Percentiles rank a stretch among this genome's conserved stretches.
phyloP scores from a whole-genome alignment of 345 rosid species.

The Atalantia buxifolia region DNA sequence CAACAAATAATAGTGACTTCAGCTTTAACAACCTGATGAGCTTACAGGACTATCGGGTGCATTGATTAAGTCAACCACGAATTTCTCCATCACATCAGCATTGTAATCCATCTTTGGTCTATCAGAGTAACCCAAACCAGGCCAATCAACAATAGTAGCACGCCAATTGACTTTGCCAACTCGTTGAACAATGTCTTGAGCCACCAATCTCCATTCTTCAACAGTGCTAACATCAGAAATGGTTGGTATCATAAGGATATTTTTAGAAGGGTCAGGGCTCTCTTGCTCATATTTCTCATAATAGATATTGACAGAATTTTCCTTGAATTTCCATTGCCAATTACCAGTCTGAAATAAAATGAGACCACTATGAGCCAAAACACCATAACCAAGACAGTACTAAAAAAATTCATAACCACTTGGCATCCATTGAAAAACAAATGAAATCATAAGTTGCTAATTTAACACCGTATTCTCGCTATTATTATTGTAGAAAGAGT shows the following conservation, averaged over 20 bases:
- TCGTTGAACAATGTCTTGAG: slow-evolving; percentile 62
- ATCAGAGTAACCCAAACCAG: slow-evolving; percentile 86
- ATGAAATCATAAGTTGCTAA: neutral
- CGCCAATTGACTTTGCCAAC: slow-evolving; percentile 56
- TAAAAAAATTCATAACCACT: neutral
- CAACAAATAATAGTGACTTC: neutral
- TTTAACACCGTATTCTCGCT: neutral
- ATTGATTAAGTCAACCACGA: slow-evolving; percentile 74
- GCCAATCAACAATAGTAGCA: slow-evolving; percentile 91
- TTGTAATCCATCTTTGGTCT: slow-evolving; percentile 78
- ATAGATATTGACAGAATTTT: slow-evolving; percentile 50
- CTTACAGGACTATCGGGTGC: slow-evolving; percentile 65
- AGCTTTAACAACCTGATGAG: slow-evolving; percentile 39
- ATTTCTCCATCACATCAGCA: slow-evolving; percentile 84
- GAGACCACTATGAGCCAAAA: slow-evolving; percentile 2
- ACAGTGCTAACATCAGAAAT: slow-evolving; percentile 97
- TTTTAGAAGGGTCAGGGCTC: slow-evolving; percentile 47
- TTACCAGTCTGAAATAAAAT: slow-evolving; percentile 44
- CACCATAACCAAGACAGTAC: neutral
- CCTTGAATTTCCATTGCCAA: slow-evolving; percentile 83
- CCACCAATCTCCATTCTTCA: slow-evolving; percentile 93
- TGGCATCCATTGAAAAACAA: neutral
- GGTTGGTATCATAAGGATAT: slow-evolving; percentile 81
- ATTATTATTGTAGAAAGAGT: neutral
- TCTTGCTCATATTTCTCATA: slow-evolving; percentile 68